phyloP scores from a whole-genome alignment of 139 green algal species.

The Picochlorum sp. region DNA sequence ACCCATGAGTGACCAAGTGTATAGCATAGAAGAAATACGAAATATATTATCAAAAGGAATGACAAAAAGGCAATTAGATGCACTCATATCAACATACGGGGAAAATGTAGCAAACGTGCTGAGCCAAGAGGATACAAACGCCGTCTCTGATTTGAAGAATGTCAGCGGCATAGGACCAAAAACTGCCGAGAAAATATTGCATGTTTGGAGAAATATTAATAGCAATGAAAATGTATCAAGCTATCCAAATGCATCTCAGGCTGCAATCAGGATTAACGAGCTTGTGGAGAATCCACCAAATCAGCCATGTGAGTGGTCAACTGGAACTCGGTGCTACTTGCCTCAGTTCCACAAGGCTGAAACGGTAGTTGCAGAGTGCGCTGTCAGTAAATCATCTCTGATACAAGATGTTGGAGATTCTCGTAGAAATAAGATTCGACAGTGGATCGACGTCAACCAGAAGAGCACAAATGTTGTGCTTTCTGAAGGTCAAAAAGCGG shows the following conservation, averaged over 20 bases:
- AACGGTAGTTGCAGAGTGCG: background rate
- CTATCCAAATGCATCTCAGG: no score
- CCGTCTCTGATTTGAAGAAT: background rate
- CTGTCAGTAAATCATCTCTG: background rate
- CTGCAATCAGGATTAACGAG: background rate
- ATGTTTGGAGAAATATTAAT: background rate
- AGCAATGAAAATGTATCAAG: background rate
- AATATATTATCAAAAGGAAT: background rate
- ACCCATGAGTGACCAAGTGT: no score
- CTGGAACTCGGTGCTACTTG: constrained; percentile 14
- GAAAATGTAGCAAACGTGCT: background rate
- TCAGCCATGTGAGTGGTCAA: constrained; percentile 4
- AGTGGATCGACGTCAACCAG: constrained; percentile 16
- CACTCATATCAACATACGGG: background rate
- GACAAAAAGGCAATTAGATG: background rate
- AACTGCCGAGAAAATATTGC: constrained; percentile 34
- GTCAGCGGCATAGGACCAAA: constrained; percentile 21
- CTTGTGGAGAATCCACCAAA: background rate
- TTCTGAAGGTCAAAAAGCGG: constrained; percentile 30
- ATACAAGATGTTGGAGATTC: background rate
- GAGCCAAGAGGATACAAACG: background rate
- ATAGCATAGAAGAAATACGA: background rate
- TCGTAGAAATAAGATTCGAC: background rate
- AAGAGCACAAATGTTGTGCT: constrained; percentile 15
- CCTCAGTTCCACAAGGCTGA: constrained; percentile 14